Base-by-base conservation (phyloP, 2,329 filamentous ascomycete genomes). In the Teratosphaeria destructans region DNA sequence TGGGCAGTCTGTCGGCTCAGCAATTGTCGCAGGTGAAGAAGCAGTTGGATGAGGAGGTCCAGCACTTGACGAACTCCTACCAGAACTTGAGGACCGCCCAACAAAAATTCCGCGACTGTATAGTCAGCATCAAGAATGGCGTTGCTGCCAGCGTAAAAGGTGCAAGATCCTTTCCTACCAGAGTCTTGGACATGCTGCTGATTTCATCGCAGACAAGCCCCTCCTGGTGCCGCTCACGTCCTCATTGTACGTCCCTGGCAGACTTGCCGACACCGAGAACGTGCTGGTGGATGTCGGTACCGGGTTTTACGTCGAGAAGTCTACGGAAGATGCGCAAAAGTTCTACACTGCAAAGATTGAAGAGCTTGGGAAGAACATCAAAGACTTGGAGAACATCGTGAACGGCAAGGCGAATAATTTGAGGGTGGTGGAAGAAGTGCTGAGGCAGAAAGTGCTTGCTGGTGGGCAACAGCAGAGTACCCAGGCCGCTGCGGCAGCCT, bases 151-250 rank as follows among this genome's bases (percentile, higher is more conserved):
- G 76, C 72, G 75, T 59, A 67, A 77, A 59, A 68, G 68, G 62
- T 70, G 66, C 27, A 60, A n/a, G 37, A 43, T 5, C 14, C 52
- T 6, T n/a, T n/a, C 5, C 23, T 3, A 12, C 27, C 19, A 7
- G 5, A 5, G 5, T 49, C 19, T n/a, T 6, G 37, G 35, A 29
- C 12, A 53, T 29, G 23, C 54, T 35, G 55, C 55, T 37, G 12
- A 37, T 10, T 12, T 2, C 23, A 26, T 27, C 19, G 32, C 60
- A 84, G 74, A 79, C 75, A 83, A 82, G 68, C 76, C 79, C 7
- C 87, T 97, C 55, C 83, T 99, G 23, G 90, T 99, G n/a, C 94
- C 95, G 0, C 77, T 99, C 63, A 99, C 94, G 12, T 94, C 89
- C 68, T 96, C 92, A 0, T 82, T 99, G 34, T 99, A 99, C 75